Base-by-base conservation (phyloP, 1,284 basidiomycete species). In the Ceratobasidium sp. region DNA sequence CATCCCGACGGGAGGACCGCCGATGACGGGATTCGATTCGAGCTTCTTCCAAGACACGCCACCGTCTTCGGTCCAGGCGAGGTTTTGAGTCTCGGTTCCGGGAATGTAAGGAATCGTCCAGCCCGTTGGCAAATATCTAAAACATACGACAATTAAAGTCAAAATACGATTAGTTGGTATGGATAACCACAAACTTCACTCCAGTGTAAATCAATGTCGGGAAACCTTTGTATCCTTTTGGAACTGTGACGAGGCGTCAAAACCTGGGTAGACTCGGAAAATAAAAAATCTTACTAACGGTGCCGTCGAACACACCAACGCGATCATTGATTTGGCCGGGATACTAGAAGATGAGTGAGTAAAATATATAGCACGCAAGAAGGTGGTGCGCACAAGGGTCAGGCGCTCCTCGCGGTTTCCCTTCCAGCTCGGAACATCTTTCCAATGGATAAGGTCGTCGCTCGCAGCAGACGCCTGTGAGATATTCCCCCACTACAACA, bases 41-140 rank as follows among this genome's bases (percentile, higher is more conserved):
- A 75, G 73, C 41, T 75, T 75, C 14, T 66, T 65, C 73, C 73
- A 75, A 20, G 73, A 55, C 20, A 75, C 73, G 23, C 73, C 73
- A 33, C 73, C 73, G 41, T 75, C 73, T 64, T 75, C 73, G 44
- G 73, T 75, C 73, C 73, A 75, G n/a, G 73, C 73, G 14, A 75
- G 52, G 35, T 75, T 75, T 55, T 75, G 73, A 30, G 73, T 75
- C 23, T 75, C 73, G 50, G 73, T 75, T 23, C 73, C 73, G 44
- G 60, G 73, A 2, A 50, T 75, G 23, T 75, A 75, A 8, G 60
- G 60, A 14, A 74, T 74, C 0, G 57, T 64, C 71, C 71, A 74
- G 33, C 62, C 73, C 6, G 73, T 75, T 1, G 62, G 62, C 1
- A 66, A 30, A 55, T 68, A 68, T 68, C 66, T 68, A 41, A 50